Conservation (phyloP, 805 yeast genomes). For the Scheffersomyces amazonensis region DNA sequence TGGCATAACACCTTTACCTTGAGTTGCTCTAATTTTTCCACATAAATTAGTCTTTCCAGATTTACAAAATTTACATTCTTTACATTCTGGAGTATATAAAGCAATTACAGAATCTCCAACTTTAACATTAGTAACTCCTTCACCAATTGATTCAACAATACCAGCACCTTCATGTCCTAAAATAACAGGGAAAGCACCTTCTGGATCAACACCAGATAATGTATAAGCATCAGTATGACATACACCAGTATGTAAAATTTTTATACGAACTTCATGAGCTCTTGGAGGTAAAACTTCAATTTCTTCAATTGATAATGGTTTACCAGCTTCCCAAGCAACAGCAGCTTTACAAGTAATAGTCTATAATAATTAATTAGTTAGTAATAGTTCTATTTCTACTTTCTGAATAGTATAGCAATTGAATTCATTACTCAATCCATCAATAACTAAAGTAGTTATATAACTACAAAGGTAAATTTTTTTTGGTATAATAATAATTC, state of each 20-base stretch:
- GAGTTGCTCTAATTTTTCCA: constrained; percentile 93
- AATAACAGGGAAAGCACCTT: constrained; percentile 90
- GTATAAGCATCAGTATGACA: constrained; percentile 99
- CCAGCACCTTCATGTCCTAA: constrained; percentile 99
- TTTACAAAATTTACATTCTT: constrained; percentile 90
- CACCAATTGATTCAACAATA: constrained; percentile 91
- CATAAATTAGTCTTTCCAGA: constrained; percentile 96
- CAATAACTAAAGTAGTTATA: not conserved
- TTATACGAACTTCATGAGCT: constrained; percentile 96
- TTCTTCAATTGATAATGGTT: constrained; percentile 78
- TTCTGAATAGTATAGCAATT: not conserved
- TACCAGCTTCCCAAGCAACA: constrained; percentile 94
- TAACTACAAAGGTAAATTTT: constrained; percentile 3
- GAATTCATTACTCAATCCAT: not conserved
- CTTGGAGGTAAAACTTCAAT: constrained; percentile 91
- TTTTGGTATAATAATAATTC: not conserved
- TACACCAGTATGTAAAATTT: constrained; percentile 84
- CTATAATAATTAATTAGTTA: constrained; percentile 15
- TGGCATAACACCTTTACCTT: constrained; percentile 98
- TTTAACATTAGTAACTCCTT: constrained; percentile 86
- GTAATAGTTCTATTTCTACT: not conserved
- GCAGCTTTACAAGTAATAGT: constrained; percentile 91
- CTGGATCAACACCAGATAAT: constrained; percentile 91
- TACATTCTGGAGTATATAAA: constrained; percentile 95
- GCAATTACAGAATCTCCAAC: constrained; percentile 93